These are phyloP conservation scores for Chaetomium sp. DNA, from an alignment of 2,329 filamentous ascomycete species.

Conservation along the genomic window DNA sequence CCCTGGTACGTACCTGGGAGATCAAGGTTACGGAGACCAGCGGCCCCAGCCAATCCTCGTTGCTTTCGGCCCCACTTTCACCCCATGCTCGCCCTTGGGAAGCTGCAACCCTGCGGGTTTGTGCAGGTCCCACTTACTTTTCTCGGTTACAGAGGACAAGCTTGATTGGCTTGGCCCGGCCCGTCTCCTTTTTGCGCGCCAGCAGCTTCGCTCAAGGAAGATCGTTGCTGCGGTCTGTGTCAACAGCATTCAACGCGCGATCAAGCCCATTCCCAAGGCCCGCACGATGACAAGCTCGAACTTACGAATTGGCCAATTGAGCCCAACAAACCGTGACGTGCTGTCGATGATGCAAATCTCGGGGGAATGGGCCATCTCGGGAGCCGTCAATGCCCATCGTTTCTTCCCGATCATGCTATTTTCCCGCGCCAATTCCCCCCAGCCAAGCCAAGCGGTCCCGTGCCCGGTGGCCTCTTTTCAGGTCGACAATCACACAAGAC, in stretches of 20 bases:
- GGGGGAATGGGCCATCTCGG: not conserved
- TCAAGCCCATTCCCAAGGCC: too few species aligned
- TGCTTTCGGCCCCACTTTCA: not conserved
- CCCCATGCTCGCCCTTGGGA: slow-evolving; percentile 5
- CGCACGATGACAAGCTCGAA: too few species aligned
- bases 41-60: slow-evolving; percentile 10
- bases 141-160: slow-evolving; percentile 9
- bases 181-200: not conserved
- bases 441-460: slow-evolving; percentile 1
- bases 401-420: too few species aligned
- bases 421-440: not conserved
- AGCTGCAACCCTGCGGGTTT: slow-evolving; percentile 8
- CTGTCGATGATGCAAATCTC: not conserved
- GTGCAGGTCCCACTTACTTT: slow-evolving; percentile 13
- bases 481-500: slow-evolving; percentile 6
- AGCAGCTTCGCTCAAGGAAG: not conserved
- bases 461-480: not conserved
- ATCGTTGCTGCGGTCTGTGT: not conserved
- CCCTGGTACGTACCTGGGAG: slow-evolving; percentile 11
- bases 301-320: not conserved
- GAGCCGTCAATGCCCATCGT: too few species aligned
- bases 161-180: slow-evolving; percentile 15
- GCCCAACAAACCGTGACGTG: not conserved
- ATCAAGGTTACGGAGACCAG: slow-evolving; percentile 8
- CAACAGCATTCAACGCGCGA: too few species aligned